phyloP scores from a whole-genome alignment of 176 grass and related monocot species.

The Luzula sylvatica region DNA sequence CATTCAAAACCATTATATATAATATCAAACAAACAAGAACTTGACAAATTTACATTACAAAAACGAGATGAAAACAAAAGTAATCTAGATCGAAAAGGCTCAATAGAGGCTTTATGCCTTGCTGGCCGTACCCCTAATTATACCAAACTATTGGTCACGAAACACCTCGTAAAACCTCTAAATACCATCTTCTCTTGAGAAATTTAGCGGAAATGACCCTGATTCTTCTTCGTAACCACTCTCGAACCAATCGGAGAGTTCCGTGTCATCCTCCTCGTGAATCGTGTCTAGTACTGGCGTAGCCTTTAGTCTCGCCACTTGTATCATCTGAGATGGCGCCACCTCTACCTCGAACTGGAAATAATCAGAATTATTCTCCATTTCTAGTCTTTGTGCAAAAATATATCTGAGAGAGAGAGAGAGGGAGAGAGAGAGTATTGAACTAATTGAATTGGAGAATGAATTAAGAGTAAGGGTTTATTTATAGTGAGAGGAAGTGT shows the following conservation, averaged over 20 bases:
- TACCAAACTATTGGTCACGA: neutral
- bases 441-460: too few species aligned
- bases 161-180: conserved; percentile 9
- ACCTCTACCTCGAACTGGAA: neutral
- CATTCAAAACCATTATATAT: too few species aligned
- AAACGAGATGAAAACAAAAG: neutral
- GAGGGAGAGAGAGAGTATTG: too few species aligned
- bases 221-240: neutral
- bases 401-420: too few species aligned
- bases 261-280: neutral
- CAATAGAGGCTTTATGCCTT: neutral
- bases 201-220: conserved; percentile 10
- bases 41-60: neutral
- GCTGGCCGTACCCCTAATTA: neutral
- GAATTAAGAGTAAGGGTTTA: too few species aligned
- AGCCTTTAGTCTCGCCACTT: conserved; percentile 25
- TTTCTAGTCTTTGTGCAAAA: too few species aligned
- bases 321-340: conserved; percentile 26
- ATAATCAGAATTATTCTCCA: too few species aligned
- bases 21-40: too few species aligned
- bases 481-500: too few species aligned
- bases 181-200: neutral
- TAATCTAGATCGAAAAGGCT: neutral
- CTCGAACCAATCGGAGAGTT: conserved; percentile 1
- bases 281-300: conserved; percentile 24